Evolutionary conservation across 2,329 filamentous ascomycete genomes (phyloP).

Genomic region (Ramularia endophylla): DNA sequence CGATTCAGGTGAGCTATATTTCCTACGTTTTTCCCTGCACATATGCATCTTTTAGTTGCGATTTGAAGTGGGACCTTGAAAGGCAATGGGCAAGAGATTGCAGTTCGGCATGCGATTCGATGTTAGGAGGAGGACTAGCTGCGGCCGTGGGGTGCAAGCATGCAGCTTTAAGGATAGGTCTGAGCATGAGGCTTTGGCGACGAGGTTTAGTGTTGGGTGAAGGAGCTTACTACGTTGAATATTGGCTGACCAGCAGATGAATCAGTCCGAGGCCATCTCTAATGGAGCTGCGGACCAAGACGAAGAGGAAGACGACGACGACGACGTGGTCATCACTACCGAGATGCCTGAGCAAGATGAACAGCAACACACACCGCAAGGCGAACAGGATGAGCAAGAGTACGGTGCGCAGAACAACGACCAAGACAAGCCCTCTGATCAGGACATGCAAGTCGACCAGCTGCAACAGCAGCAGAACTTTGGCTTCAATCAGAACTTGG

Average conservation of each 20-base stretch:
- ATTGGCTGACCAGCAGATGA: no score
- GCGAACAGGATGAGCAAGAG: conserved; percentile 12
- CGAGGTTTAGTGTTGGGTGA: no score
- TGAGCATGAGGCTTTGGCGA: no score
- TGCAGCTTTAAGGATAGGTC: no score
- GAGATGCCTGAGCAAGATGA: conserved; percentile 23
- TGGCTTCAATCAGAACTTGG: conserved; percentile 9
- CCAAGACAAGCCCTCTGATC: conserved; percentile 9
- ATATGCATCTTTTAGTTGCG: no score
- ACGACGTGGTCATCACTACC: conserved; percentile 28
- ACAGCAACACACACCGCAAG: conserved; percentile 12
- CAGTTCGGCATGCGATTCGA: no score
- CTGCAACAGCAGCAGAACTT: conserved; percentile 15
- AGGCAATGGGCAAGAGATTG: no score
- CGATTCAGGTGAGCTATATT: conserved; percentile 10
- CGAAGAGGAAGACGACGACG: conserved; percentile 21
- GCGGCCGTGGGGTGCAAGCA: no score
- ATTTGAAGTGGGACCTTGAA: no score
- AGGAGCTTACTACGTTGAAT: no score
- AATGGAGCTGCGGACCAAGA: conserved; percentile 11
- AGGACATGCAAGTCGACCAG: conserved; percentile 17
- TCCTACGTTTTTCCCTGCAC: conserved; percentile 1
- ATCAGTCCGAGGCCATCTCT: no score
- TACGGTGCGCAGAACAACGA: conserved; percentile 11
- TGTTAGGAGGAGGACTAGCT: no score